Evolutionary conservation across 768 basidiomycete genomes (phyloP), one percentile per base, ranked within the genome.

Genomic region (Amylocystis lapponica): DNA sequence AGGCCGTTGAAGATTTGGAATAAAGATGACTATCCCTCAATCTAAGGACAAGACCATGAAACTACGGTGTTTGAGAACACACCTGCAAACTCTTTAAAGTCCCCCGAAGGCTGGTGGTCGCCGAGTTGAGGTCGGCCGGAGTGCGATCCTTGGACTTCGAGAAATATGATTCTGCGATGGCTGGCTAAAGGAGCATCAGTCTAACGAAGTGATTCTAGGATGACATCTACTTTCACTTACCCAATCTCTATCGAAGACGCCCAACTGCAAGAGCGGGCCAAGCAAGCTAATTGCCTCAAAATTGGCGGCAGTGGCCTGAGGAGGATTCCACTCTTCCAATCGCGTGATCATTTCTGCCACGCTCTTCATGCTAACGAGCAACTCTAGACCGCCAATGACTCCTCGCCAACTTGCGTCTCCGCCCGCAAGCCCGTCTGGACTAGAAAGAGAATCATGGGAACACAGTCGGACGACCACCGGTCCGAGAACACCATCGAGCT

Each of bases 181-280:
- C 66, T 9, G 89, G 89, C 94, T 94, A 54, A 19, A 34, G 21
- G 27, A 38, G 44, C 21, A 39, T 50, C 39, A 53, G 43, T 29
- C 21, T 27, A 19, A 39, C 22, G 8, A 4, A 26, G 20, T 23
- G 26, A 21, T 23, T 41, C 34, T 42, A 7, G 33, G 4, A 35
- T 36, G 31, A 25, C 14, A 27, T 35, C 22, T 27, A 46, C 26
- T 7, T 12, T 46, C 56, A 66, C 75, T 52, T 58, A 94, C 86
- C 82, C 90, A 94, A 74, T 98, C 87, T 42, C 79, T 67, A n/a
- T 82, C 76, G 59, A 95, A 97, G 5, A 93, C 81, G 29, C 86
- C 84, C 40, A 98, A 69, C 26, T 92, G 71, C 48, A 86, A 78
- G 21, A 97, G 63, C 1, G 91, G 92, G 0, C 96, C 96, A 51